Evolutionary conservation across 2,329 filamentous ascomycete species (phyloP).

Genomic region (Ceratocystis lukuohia): DNA sequence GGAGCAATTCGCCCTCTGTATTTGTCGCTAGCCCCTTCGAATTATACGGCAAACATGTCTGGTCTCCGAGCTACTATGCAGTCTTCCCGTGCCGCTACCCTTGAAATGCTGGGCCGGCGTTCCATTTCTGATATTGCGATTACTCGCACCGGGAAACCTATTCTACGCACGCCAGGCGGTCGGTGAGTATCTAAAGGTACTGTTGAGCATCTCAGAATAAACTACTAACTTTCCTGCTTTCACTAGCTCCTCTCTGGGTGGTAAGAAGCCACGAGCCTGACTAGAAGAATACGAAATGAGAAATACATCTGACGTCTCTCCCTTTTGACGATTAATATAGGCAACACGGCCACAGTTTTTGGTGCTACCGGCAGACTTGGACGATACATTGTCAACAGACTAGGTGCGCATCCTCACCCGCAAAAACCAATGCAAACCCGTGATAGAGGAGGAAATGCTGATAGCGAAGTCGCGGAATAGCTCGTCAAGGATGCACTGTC

Average conservation of each 20-base stretch:
- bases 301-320: neutral
- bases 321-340: slow-evolving; percentile 31
- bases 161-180: slow-evolving; percentile 77
- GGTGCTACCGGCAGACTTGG: slow-evolving; percentile 92
- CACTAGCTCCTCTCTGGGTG: slow-evolving; percentile 71
- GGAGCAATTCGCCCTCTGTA: neutral
- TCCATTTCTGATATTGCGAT: slow-evolving; percentile 73
- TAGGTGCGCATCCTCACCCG: slow-evolving; percentile 41
- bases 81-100: slow-evolving; percentile 36
- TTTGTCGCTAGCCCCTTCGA: neutral
- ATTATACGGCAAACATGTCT: slow-evolving; percentile 34
- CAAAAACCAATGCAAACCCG: slow-evolving; percentile 2
- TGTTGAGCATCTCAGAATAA: neutral
- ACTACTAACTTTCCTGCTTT: slow-evolving; percentile 23
- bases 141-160: slow-evolving; percentile 90
- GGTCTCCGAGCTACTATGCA: slow-evolving; percentile 43
- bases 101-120: slow-evolving; percentile 36
- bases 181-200: slow-evolving; percentile 46
- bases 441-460: slow-evolving; percentile 2
- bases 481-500: slow-evolving; percentile 85
- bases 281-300: neutral
- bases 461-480: slow-evolving; percentile 32
- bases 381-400: slow-evolving; percentile 91
- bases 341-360: slow-evolving; percentile 94
- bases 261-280: slow-evolving; percentile 36